Percentiles rank a stretch among this genome's conserved stretches.
Evolutionary conservation across 2,329 filamentous ascomycete species (phyloP).

Genomic region (Lithohypha guttulata): DNA sequence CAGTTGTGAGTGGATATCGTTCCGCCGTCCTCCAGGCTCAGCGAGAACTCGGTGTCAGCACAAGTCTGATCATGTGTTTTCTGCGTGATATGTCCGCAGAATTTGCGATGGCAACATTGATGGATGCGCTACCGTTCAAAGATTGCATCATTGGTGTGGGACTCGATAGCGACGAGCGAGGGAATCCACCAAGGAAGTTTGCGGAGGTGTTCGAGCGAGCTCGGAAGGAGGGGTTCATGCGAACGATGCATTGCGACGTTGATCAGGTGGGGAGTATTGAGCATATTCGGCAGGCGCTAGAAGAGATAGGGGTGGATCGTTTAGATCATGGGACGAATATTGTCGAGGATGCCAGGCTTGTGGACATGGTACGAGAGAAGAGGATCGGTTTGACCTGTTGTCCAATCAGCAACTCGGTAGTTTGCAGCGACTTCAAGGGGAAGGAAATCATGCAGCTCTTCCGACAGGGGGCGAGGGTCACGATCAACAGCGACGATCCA

Average conservation of each 20-base stretch:
- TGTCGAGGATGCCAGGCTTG: conserved; percentile 11
- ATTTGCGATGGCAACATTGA: conserved; percentile 20
- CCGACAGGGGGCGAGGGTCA: conserved; percentile 35
- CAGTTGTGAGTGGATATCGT: conserved; percentile 53
- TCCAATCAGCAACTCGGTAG: conserved; percentile 19
- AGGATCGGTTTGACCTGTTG: conserved; percentile 21
- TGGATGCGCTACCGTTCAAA: conserved; percentile 20
- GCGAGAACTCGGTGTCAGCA: conserved; percentile 52
- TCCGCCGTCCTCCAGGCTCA: conserved; percentile 51
- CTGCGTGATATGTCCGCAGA: conserved; percentile 37
- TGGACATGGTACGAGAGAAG: conserved; percentile 10
- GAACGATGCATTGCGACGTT: conserved; percentile 43
- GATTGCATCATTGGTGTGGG: conserved; percentile 21
- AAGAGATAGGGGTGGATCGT: conserved; percentile 19
- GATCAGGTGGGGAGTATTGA: conserved; percentile 39
- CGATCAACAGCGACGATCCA: conserved; percentile 41
- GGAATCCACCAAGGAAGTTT: conserved; percentile 21
- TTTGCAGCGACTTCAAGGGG: conserved; percentile 32
- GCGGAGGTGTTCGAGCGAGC: conserved; percentile 19
- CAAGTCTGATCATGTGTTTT: conserved; percentile 60
- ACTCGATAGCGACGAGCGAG: conserved; percentile 20
- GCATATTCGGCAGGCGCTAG: conserved; percentile 31
- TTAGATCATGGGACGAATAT: conserved; percentile 23
- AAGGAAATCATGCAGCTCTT: conserved; percentile 35
- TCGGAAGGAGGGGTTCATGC: conserved; percentile 32